Evolutionary conservation across 1,284 basidiomycete genomes (phyloP), one percentile per base, ranked within the genome.

Genomic region (Heterobasidion irregulare): DNA sequence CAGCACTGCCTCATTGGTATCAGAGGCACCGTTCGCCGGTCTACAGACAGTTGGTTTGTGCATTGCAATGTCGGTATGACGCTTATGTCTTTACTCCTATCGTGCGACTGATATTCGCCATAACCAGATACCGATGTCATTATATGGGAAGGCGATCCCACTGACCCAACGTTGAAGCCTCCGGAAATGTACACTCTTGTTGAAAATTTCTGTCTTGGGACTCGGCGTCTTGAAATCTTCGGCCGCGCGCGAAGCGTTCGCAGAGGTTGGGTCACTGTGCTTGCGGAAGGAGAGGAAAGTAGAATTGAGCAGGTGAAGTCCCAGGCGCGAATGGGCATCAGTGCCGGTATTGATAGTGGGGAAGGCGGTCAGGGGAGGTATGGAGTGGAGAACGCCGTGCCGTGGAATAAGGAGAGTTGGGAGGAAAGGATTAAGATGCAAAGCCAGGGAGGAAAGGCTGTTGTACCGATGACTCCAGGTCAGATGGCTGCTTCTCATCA

Each of bases 1-100:
- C 92, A 98, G 65, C 96, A 99, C 66, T 98, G 95, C 71, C 74
- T 98, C 47, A 98, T 99, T 82, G 97, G 97, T n/a, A 99, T 99
- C 62, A 84, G 92, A 38, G 96, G 96, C 1, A 99, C 96, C 0
- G 96, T 99, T 2, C 83, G 95, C 15, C 79, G 96, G 32, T 94
- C 92, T 18, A 94, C 89, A 1, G 96, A 99, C 68, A 86, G 84
- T 56, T 89, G 92, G 84, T 96, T 98, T 68, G 95, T 98, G 0
- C 95, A 99, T 70, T 98, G 96, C 70, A 99, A 99, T 69, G 88
- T 99, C 60, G 90, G 87, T 89, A 64, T 36, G 82, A 26, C 74
- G 38, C 16, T 44, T 19, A 33, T 7, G n/a, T 56, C 35, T 8
- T 46, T 6, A 16, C 38, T 15, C 9, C 16, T n/a, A 32, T 33